Conservation (phyloP, 1,284 basidiomycete genomes). For the Cutaneotrichosporon sp. region DNA sequence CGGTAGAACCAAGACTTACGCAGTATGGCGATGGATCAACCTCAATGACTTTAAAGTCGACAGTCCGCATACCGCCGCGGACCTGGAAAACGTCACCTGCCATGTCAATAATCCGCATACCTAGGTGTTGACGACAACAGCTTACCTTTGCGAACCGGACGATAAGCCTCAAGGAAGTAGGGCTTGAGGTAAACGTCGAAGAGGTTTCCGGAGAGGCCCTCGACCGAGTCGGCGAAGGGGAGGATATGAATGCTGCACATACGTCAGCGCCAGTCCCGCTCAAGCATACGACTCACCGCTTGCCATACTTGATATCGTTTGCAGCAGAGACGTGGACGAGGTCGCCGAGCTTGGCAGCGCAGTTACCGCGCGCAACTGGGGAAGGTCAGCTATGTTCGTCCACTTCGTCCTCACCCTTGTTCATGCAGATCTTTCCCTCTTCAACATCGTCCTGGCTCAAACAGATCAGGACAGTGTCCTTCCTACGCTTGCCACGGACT, state of each 20-base stretch:
- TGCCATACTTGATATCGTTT: conserved; percentile 98
- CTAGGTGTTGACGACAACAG: neutral
- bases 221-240: conserved; percentile 97
- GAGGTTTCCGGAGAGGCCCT: conserved; percentile 93
- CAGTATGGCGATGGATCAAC: conserved; percentile 44
- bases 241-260: conserved; percentile 69
- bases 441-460: conserved; percentile 93
- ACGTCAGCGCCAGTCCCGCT: conserved; percentile 6
- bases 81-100: conserved; percentile 96
- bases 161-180: conserved; percentile 88
- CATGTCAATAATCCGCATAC: conserved; percentile 52
- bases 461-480: conserved; percentile 93
- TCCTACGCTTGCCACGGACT: conserved; percentile 81
- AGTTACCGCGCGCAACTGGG: conserved; percentile 89
- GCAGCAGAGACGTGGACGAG: conserved; percentile 93
- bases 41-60: conserved; percentile 82
- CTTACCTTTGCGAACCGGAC: conserved; percentile 44
- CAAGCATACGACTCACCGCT: conserved; percentile 55
- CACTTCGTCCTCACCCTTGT: conserved; percentile 60
- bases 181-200: conserved; percentile 99
- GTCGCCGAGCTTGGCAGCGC: conserved; percentile 96
- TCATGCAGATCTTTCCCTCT: conserved; percentile 95
- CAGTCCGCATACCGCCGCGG: conserved; percentile 92
- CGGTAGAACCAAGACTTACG: conserved; percentile 20
- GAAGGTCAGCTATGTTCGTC: neutral